Conservation (phyloP, 2,329 filamentous ascomycete species). For the Aureobasidium sp. region DNA sequence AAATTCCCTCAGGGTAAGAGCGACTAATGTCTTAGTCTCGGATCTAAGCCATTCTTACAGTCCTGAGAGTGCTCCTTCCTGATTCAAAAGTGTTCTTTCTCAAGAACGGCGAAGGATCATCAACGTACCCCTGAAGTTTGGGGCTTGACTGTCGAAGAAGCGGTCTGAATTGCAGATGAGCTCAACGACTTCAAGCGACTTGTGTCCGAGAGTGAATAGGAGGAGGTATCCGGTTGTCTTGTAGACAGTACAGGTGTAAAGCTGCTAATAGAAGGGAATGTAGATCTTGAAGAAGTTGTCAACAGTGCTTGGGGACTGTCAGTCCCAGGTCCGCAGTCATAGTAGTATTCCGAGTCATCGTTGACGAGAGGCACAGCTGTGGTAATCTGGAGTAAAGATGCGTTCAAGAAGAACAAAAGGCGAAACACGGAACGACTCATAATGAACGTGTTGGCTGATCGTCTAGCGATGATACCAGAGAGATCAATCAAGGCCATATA, state of each 20-base stretch:
- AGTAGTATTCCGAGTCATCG: not conserved
- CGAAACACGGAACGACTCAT: conserved; percentile 3
- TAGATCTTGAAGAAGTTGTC: not conserved
- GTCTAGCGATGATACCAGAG: not conserved
- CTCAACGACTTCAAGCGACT: conserved; percentile 23
- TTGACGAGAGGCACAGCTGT: not conserved
- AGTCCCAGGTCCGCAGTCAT: not conserved
- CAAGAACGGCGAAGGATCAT: not conserved
- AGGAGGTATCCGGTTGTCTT: not conserved
- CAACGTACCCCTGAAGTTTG: conserved; percentile 14
- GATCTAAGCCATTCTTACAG: not conserved
- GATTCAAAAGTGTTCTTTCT: not conserved
- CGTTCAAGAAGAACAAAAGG: not conserved
- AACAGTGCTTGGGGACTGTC: not conserved
- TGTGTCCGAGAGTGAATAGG: conserved; percentile 14
- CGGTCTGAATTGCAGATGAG: conserved; percentile 27
- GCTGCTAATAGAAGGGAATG: not conserved
- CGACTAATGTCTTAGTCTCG: not conserved
- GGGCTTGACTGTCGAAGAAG: conserved; percentile 17
- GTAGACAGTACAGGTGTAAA: conserved; percentile 8
- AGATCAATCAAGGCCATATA: not conserved
- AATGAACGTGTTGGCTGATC: not conserved
- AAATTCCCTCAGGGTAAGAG: not conserved
- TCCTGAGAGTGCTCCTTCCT: not conserved
- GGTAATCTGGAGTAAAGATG: not conserved